Evolutionary conservation across 345 rosid genomes (phyloP), one percentile per base, ranked within the genome.

Genomic region (Raphanus sativus): DNA sequence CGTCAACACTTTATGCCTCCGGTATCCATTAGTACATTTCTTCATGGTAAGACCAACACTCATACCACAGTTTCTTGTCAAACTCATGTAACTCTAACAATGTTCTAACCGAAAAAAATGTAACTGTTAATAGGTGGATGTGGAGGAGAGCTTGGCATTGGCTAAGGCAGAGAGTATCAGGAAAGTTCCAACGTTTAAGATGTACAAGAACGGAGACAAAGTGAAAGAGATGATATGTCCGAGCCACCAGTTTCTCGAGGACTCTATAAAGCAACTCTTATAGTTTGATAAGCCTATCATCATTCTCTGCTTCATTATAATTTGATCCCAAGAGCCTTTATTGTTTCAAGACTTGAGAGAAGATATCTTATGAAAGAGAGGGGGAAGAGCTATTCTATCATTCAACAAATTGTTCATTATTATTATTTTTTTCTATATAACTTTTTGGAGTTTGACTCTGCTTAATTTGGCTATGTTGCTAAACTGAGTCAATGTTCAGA

Each of bases 181-280:
- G 80, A 87, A 64, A 50, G 90, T 88, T 62, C 97, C 94, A 0
- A 88, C 97, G 26, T 91, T 88, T 80, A 91, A 85, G 83, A 86
- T 91, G 59, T 89, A 89, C 86, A 91, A 88, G 85, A 86, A 86
- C 8, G 90, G 94, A 45, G 85, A 74, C 24, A 85, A 84, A 65
- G 86, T 91, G 84, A 88, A 89, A 92, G 97, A 89, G 84, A 87
- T 91, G 82, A 78, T 89, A 58, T 75, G 86, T 80, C 97, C 97
- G 6, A 89, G 86, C 81, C 91, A 79, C 59, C 90, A 87, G 60
- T 68, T 84, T 67, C 86, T 88, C 75, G 94, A 91, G 80, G 91
- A 88, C 33, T 82, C 90, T 59, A 88, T 89, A 85, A 87, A 86
- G 84, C 86, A 79, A 75, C 82, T 87, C 83, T 75, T 83, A 75